Percentiles rank a stretch among this genome's conserved stretches.
These are phyloP conservation scores for Coemansia sp. DNA, from an alignment of 192 early-diverging fungal species.

Conservation along the genomic window DNA sequence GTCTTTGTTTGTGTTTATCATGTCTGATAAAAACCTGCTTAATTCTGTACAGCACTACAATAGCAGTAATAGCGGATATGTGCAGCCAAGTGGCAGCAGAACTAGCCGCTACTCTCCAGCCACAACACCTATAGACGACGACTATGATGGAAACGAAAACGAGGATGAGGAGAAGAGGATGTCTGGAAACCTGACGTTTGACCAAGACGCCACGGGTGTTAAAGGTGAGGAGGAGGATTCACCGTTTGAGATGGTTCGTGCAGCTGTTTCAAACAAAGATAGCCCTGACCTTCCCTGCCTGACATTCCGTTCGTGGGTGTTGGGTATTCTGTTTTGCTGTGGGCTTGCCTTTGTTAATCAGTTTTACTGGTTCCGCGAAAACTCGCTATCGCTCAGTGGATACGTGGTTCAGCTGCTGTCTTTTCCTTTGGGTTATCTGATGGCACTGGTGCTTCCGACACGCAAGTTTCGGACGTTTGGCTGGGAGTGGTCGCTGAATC, in stretches of 20 bases:
- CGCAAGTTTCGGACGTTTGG: slow-evolving; percentile 53
- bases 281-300: slow-evolving; percentile 59
- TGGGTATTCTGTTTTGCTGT: slow-evolving; percentile 64
- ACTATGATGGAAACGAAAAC: no score
- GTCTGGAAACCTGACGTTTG: background rate
- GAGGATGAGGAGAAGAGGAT: slow-evolving; percentile 5
- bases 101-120: no score
- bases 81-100: no score
- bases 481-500: slow-evolving; percentile 62
- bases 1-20: no score
- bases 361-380: slow-evolving; percentile 85
- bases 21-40: no score
- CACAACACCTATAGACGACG: no score
- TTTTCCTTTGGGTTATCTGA: slow-evolving; percentile 67
- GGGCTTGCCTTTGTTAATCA: slow-evolving; percentile 70
- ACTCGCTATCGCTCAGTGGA: slow-evolving; percentile 64
- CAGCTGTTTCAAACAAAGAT: slow-evolving; percentile 68
- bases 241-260: slow-evolving; percentile 70
- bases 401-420: slow-evolving; percentile 71
- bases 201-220: slow-evolving; percentile 2
- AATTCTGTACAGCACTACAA: no score
- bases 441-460: slow-evolving; percentile 61
- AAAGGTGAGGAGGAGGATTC: slow-evolving; percentile 38
- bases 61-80: no score
- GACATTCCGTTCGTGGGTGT: slow-evolving; percentile 73